phyloP scores from a whole-genome alignment of 495 filamentous ascomycete species.

The Annulohypoxylon maeteangense region DNA sequence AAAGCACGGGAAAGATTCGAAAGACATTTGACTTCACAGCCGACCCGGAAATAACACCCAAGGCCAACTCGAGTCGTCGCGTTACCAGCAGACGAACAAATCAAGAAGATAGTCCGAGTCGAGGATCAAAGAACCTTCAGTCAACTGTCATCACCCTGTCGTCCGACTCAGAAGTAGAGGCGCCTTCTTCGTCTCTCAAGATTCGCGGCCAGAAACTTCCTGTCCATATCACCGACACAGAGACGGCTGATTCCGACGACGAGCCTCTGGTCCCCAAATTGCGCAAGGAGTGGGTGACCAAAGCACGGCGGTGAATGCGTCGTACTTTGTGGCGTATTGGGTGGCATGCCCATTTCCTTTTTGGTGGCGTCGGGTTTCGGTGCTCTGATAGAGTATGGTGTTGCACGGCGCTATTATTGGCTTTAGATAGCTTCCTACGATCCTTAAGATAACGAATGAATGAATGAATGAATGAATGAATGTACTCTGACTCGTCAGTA shows the following conservation, averaged over 20 bases:
- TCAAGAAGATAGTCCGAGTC: background rate
- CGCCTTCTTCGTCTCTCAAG: background rate
- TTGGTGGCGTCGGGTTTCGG: background rate
- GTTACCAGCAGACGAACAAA: background rate
- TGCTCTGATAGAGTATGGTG: background rate
- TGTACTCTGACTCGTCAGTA: no score
- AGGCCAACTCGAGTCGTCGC: background rate
- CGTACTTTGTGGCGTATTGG: background rate
- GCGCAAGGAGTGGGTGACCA: background rate
- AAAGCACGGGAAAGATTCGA: background rate
- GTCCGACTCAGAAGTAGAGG: background rate
- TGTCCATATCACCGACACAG: background rate
- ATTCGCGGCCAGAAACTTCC: background rate
- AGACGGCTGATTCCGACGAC: background rate
- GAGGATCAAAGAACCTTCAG: background rate
- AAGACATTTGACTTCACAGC: background rate
- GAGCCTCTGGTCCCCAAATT: slow-evolving; percentile 1
- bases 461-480: background rate
- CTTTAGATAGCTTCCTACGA: background rate
- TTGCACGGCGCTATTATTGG: background rate
- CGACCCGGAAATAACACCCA: background rate
- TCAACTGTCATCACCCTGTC: background rate
- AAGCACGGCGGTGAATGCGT: background rate
- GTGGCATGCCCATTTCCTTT: background rate
- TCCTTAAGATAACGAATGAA: background rate